phyloP scores from a whole-genome alignment of 305 asterid genomes.

The Fraxinus dipetala region DNA sequence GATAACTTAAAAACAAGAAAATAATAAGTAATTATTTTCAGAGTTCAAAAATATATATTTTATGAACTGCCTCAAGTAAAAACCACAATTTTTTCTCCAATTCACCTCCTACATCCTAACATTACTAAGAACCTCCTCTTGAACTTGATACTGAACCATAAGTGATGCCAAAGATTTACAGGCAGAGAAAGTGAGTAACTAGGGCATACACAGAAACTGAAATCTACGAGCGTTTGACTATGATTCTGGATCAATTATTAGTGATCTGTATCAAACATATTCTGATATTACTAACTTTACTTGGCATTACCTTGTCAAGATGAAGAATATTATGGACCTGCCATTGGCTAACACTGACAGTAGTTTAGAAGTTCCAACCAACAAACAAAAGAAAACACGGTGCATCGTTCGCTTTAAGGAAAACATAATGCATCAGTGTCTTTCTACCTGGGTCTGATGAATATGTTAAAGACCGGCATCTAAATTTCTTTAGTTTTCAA shows the following conservation, averaged over 20 bases:
- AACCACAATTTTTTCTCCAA: neutral
- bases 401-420: neutral
- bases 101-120: neutral
- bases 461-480: neutral
- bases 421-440: neutral
- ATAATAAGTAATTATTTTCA: neutral
- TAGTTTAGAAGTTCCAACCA: neutral
- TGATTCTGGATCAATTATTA: neutral
- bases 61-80: neutral
- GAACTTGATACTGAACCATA: neutral
- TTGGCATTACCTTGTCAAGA: neutral
- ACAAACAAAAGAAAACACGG: neutral
- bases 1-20: neutral
- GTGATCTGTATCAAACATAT: neutral
- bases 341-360: neutral
- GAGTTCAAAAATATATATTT: neutral
- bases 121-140: neutral
- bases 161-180: neutral
- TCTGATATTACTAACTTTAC: neutral
- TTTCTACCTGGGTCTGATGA: neutral
- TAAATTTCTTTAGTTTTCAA: neutral
- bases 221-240: neutral
- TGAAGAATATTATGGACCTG: neutral
- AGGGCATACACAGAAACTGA: neutral
- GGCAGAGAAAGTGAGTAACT: neutral